Conservation (phyloP, 768 basidiomycete species). For the Psilocybe subaeruginosa region DNA sequence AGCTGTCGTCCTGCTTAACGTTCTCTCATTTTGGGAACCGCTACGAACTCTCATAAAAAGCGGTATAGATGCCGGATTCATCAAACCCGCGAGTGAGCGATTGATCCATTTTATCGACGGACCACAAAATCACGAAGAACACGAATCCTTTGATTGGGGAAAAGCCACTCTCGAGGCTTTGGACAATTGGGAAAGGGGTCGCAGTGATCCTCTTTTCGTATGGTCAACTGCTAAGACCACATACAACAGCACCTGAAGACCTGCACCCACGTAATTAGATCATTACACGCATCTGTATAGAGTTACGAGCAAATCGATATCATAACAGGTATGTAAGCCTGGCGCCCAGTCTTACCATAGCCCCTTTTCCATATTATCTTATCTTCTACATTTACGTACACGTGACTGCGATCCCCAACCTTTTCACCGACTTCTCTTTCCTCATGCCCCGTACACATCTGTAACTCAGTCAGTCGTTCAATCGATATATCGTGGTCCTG, state of each 20-base stretch:
- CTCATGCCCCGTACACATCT: too few relatives aligned
- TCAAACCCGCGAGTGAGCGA: slow-evolving; percentile 58
- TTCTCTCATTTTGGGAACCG: slow-evolving; percentile 81
- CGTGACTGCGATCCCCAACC: too few relatives aligned
- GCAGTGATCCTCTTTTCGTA: slow-evolving; percentile 39
- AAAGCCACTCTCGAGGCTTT: slow-evolving; percentile 65
- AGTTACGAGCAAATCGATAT: not conserved
- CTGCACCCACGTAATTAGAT: not conserved
- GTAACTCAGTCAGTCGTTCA: too few relatives aligned
- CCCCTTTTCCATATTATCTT: too few relatives aligned
- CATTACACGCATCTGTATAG: not conserved
- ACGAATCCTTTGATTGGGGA: slow-evolving; percentile 80
- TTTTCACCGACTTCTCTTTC: too few relatives aligned
- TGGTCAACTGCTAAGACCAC: slow-evolving; percentile 38
- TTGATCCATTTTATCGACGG: slow-evolving; percentile 81
- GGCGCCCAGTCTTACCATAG: too few relatives aligned
- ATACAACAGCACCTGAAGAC: slow-evolving; percentile 6
- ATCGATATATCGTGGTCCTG: too few relatives aligned
- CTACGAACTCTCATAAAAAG: slow-evolving; percentile 74
- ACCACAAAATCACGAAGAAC: slow-evolving; percentile 51
- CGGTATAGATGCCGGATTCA: slow-evolving; percentile 75
- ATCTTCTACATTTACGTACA: too few relatives aligned
- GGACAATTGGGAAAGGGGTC: slow-evolving; percentile 54
- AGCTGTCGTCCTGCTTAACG: slow-evolving; percentile 90
- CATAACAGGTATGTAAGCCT: not conserved